Base-by-base conservation (phyloP, 768 basidiomycete genomes). In the Boletales sp. region DNA sequence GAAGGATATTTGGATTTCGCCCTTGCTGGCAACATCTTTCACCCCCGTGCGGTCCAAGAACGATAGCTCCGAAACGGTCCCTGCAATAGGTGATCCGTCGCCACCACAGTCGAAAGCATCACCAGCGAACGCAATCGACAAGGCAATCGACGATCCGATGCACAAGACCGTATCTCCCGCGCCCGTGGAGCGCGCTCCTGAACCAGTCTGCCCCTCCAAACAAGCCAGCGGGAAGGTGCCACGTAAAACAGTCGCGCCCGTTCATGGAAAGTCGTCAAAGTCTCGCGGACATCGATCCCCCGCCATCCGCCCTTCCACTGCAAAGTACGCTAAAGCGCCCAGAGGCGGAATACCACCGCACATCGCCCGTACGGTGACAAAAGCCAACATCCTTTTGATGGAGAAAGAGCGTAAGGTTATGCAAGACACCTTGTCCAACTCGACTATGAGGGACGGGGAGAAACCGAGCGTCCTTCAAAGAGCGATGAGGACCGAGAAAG, bases 321-420 rank as follows among this genome's bases (percentile, higher is more conserved):
- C 40, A 30, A 46, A 46, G 30, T 48, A 63, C 21, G 48, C 54
- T 2, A 55, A 48, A 35, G 53, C 66, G 9, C 68, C 66, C 5
- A 56, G 59, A 40, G 68, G 66, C 15, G 66, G 68, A 14, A 53
- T 69, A 32, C 68, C 66, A 37, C 68, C 68, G 0, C 55, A 61
- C 21, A 49, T 67, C 25, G 68, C 68, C 13, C 57, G 65, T n/a
- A 57, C 60, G 5, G 66, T 67, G 25, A 66, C 66, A 19, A 68
- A 52, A 41, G 61, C 59, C 2, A 59, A 61, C 36, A 53, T 59
- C 28, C 50, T 69, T 11, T 56, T 56, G 15, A 43, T 45, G 13
- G 66, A 69, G 37, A 49, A 56, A 31, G 67, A 63, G 43, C 51
- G 59, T 37, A 54, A 59, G 39, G 48, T 55, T 13, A 61, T 57